Percentiles rank a stretch among this genome's conserved stretches.
Evolutionary conservation across 2,329 filamentous ascomycete genomes (phyloP).

Genomic region (Penicillium sp.): DNA sequence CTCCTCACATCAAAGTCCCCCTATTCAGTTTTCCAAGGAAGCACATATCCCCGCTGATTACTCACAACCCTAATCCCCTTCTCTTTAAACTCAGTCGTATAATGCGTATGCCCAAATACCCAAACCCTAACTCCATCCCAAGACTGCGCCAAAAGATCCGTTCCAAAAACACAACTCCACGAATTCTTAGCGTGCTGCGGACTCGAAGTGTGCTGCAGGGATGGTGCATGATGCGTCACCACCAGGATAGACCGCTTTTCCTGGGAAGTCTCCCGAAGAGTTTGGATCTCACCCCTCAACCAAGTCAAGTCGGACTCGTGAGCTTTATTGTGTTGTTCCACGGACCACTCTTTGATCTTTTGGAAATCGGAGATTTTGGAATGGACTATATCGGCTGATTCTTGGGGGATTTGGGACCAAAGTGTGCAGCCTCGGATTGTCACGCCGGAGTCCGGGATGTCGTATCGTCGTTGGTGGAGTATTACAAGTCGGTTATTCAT

Average conservation of each 20-base stretch:
- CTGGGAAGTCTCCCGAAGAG: conserved; percentile 13
- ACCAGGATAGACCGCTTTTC: conserved; percentile 44
- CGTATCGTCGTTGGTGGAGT: conserved; percentile 27
- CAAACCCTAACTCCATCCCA: conserved; percentile 38
- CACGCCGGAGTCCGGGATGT: conserved; percentile 36
- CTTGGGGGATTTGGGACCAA: conserved; percentile 53
- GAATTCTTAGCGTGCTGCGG: conserved; percentile 51
- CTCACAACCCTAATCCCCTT: conserved; percentile 39
- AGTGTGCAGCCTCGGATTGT: conserved; percentile 60
- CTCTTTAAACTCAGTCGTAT: conserved; percentile 43
- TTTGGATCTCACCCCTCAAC: conserved; percentile 46
- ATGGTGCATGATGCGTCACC: conserved; percentile 60
- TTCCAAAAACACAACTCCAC: conserved; percentile 55
- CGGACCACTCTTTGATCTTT: conserved; percentile 54
- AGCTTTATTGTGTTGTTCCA: conserved; percentile 50
- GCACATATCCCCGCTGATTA: conserved; percentile 48
- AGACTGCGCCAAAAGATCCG: conserved; percentile 45
- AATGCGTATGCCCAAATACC: conserved; percentile 51
- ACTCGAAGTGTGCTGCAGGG: conserved; percentile 49
- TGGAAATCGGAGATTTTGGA: conserved; percentile 55
- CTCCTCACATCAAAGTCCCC: no score
- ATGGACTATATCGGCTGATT: conserved; percentile 42
- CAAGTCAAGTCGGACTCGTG: conserved; percentile 53
- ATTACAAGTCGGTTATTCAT: conserved; percentile 30
- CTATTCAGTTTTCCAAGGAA: conserved; percentile 22